Percentiles rank a stretch among this genome's conserved stretches.
phyloP scores from a whole-genome alignment of 768 basidiomycete species.

The Phlebiopsis gigantea region DNA sequence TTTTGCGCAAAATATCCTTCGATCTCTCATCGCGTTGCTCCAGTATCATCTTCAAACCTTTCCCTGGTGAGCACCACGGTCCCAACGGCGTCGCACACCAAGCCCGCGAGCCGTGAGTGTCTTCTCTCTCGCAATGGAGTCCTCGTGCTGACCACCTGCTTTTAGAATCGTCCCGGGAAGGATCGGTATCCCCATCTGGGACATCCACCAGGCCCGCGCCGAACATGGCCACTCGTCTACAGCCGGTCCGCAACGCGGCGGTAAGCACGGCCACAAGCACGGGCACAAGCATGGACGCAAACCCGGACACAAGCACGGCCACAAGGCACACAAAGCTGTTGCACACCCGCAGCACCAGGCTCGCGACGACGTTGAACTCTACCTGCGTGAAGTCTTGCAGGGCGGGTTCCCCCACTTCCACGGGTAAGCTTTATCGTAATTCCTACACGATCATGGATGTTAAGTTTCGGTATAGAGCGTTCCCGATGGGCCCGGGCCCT shows the following conservation, averaged over 20 bases:
- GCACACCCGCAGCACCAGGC: background rate
- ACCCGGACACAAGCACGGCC: background rate
- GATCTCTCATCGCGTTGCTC: background rate
- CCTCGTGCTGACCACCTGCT: too few relatives aligned
- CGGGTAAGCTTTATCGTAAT: background rate
- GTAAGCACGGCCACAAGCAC: background rate
- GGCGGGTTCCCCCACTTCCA: background rate
- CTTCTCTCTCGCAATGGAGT: too few relatives aligned
- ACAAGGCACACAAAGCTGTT: background rate
- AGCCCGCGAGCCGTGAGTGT: background rate
- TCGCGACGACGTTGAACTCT: background rate
- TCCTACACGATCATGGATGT: too few relatives aligned
- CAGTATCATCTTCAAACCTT: background rate
- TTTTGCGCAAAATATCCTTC: too few relatives aligned
- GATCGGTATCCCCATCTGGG: background rate
- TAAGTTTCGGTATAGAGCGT: too few relatives aligned
- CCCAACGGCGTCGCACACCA: background rate
- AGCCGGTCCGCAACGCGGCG: background rate
- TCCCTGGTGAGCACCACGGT: background rate
- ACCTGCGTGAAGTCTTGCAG: background rate
- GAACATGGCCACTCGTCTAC: background rate
- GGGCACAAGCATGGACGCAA: background rate
- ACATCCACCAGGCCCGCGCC: background rate
- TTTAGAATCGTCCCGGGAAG: background rate
- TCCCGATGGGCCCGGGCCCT: too few relatives aligned